Evolutionary conservation across 1,139 yeast species (phyloP).

Genomic region (Lodderomyces elongisporus): DNA sequence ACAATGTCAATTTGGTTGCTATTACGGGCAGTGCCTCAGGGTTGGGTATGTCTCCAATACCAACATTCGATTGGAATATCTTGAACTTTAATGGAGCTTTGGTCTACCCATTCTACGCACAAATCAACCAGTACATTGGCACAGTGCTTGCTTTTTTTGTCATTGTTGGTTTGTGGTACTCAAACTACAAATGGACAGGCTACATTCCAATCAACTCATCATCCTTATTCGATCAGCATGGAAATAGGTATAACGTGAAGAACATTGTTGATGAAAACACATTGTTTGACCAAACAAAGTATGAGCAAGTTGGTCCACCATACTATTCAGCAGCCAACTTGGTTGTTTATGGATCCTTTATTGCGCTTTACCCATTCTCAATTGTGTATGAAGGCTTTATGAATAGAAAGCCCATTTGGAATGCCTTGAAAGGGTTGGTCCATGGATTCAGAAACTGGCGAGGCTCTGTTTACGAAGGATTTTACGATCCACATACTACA

Average conservation of each 20-base stretch:
- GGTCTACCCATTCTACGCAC: conserved; percentile 42
- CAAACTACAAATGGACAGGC: conserved; percentile 47
- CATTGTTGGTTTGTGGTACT: conserved; percentile 42
- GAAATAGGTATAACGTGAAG: conserved; percentile 33
- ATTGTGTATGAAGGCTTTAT: conserved; percentile 37
- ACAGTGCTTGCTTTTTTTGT: conserved; percentile 34
- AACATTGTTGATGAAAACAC: conserved; percentile 32
- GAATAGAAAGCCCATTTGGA: conserved; percentile 23
- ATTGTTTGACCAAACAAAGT: conserved; percentile 31
- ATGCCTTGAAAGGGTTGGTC: conserved; percentile 9
- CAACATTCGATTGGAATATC: conserved; percentile 47
- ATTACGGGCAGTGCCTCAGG: conserved; percentile 51
- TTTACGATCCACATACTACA: conserved; percentile 47
- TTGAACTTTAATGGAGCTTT: conserved; percentile 17
- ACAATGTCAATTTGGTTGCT: conserved; percentile 47
- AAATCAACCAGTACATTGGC: conserved; percentile 37
- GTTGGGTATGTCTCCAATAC: conserved; percentile 51
- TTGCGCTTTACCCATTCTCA: conserved; percentile 50
- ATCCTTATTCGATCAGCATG: conserved; percentile 42
- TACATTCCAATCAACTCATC: conserved; percentile 51
- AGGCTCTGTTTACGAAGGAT: conserved; percentile 24
- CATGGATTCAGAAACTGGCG: conserved; percentile 24
- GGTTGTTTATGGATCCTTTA: conserved; percentile 50
- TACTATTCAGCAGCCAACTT: conserved; percentile 55
- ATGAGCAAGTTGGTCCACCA: conserved; percentile 48